Evolutionary conservation across 2,329 filamentous ascomycete species (phyloP), one percentile per base, ranked within the genome.

Genomic region (Diaporthe eres): DNA sequence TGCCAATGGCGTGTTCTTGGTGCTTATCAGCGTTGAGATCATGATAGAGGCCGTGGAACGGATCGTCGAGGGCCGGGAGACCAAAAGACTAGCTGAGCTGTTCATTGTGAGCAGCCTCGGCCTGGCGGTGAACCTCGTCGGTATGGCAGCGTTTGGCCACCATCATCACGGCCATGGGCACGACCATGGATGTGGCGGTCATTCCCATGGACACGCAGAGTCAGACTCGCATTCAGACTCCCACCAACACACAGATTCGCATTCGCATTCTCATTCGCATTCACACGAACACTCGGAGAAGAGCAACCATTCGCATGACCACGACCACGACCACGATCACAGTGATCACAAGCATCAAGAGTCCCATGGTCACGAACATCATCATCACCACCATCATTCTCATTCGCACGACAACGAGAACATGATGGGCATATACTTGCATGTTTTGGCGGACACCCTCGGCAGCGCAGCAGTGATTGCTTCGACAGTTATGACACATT

Each of bases 11-110:
- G 93, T 99, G 39, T 96, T 99, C 79, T 86, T 99, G 65, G 94
- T 99, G 93, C 90, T 99, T 6, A 95, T 99, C 79, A 98, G 96
- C 82, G 88, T 98, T 31, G 97, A 99, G 83, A 99, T 99, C 81
- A 94, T 97, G 79, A 96, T 97, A 80, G 97, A 99, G 84, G 97
- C 96, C 0, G 92, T 96, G 75, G 96, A 98, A 83, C 89, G 97
- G 75, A 89, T 99, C 19, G 90, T 94, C 80, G 94, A 97, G 77
- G 95, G 95, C 6, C 92, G 93, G 72, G 91, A 98, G 83, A 94
- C 98, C 70, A 94, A 95, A 80, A 90, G 96, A 67, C 89, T 99
- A 0, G 91, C 92, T 57, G 97, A 99, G 85, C 89, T 99, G 37
- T 92, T 99, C 68, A 88, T 97, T 10, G 96, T 99, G 73, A 98